Conservation (phyloP, 2,329 filamentous ascomycete species). For the Leptographium flavum region DNA sequence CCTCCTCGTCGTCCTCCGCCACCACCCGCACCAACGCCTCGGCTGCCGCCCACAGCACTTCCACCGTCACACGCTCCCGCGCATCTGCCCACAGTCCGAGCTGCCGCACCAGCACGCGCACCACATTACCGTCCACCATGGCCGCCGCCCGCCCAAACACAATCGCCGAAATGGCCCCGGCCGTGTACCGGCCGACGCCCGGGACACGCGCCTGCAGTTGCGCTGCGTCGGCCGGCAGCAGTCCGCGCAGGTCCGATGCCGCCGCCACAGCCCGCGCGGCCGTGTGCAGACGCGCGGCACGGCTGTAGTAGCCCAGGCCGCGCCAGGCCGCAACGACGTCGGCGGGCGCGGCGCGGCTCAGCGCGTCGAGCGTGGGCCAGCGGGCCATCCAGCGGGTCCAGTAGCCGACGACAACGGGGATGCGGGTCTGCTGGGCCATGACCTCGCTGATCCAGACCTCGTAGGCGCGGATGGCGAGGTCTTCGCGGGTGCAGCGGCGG, state of each 20-base stretch:
- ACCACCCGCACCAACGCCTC: slow-evolving; percentile 38
- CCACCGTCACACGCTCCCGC: slow-evolving; percentile 38
- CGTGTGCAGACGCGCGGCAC: slow-evolving; percentile 45
- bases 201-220: slow-evolving; percentile 37
- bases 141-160: slow-evolving; percentile 44
- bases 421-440: slow-evolving; percentile 53
- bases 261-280: slow-evolving; percentile 36
- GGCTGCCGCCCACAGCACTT: slow-evolving; percentile 43
- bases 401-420: slow-evolving; percentile 46
- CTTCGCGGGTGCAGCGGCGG: not conserved
- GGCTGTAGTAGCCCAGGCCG: slow-evolving; percentile 49
- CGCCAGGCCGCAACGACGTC: slow-evolving; percentile 46
- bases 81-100: slow-evolving; percentile 41
- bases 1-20: slow-evolving; percentile 22
- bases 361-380: slow-evolving; percentile 43
- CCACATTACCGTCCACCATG: slow-evolving; percentile 51
- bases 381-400: slow-evolving; percentile 47
- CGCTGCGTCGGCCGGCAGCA: slow-evolving; percentile 32
- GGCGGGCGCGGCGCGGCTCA: slow-evolving; percentile 37
- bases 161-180: slow-evolving; percentile 47
- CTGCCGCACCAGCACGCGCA: slow-evolving; percentile 46
- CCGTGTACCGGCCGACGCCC: slow-evolving; percentile 48
- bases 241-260: slow-evolving; percentile 25
- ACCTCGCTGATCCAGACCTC: slow-evolving; percentile 55
- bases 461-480: slow-evolving; percentile 41